Base-by-base conservation (phyloP, 805 yeast species). In the Kuraishia hungarica region DNA sequence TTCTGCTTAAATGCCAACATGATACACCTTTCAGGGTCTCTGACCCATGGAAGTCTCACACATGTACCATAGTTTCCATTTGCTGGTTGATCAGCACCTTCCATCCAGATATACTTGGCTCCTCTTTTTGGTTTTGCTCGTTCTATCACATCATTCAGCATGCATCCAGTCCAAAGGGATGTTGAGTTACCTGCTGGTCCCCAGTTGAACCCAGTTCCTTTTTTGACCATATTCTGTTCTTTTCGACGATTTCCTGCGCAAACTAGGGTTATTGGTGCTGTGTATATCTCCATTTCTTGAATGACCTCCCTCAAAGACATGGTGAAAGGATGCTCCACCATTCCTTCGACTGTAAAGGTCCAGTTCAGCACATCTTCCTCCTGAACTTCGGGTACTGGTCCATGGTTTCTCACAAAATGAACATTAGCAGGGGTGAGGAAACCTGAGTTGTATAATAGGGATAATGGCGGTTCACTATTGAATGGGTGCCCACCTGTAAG, bases 181-280 rank as follows among this genome's bases (percentile, higher is more conserved):
- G 70, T 68, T 0, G 72, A 69, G 11, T 62, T 62, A 29, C 72
- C 73, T 7, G 65, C 69, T 1, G 71, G 61, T n/a, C 71, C 71
- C 73, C 73, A 70, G 53, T 66, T 68, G 58, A 70, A 70, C 11
- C 72, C 72, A 17, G 66, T 60, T 13, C 71, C 69, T 51, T 68
- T 68, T 46, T 63, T 64, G 15, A 66, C 74, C 61, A 67, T 57
- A 52, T 69, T 69, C 55, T 69, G 72, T 53, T 70, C 72, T 52
- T 65, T 68, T 50, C 72, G 61, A 52, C 73, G 62, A 52, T 69
- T 69, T 13, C 73, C 73, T 2, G 73, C 73, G 57, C 73, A 69
- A 20, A 66, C 65, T n/a, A 69, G 52, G 0, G 73, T 69, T 2
- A 69, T 62, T 2, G 72, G 73, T n/a, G 59, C 61, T 0, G 72